A percentile compares a stretch with the other conserved stretches of the same genome.
Conservation (phyloP, 2,329 filamentous ascomycete genomes). For the Scytalidium lignicola region DNA sequence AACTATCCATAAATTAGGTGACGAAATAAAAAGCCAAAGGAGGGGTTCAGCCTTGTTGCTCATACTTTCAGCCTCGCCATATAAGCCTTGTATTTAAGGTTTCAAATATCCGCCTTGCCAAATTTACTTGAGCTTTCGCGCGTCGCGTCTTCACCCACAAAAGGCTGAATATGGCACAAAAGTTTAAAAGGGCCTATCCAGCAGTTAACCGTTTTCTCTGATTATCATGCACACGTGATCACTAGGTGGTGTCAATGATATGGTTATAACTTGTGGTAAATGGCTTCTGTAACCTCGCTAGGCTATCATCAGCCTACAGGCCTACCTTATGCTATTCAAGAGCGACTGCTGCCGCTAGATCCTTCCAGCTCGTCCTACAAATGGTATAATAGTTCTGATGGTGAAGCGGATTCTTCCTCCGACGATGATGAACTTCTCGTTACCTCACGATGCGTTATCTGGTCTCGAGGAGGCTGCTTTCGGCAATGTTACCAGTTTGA, state of each 20-base stretch:
- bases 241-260: neutral
- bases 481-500: slow-evolving; percentile 83
- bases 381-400: slow-evolving; percentile 62
- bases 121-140: neutral
- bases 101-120: neutral
- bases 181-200: neutral
- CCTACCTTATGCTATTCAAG: slow-evolving; percentile 75
- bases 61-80: neutral
- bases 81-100: neutral
- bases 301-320: slow-evolving; percentile 86
- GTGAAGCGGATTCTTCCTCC: slow-evolving; percentile 28
- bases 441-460: slow-evolving; percentile 44
- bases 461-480: slow-evolving; percentile 81
- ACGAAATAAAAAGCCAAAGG: too few species aligned
- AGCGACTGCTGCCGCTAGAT: slow-evolving; percentile 68
- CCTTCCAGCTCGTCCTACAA: slow-evolving; percentile 61
- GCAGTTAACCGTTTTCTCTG: neutral
- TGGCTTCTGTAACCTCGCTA: slow-evolving; percentile 88
- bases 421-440: slow-evolving; percentile 30
- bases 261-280: slow-evolving; percentile 32
- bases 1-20: too few species aligned
- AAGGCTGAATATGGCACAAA: neutral
- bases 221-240: neutral
- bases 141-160: neutral
- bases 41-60: neutral